Evolutionary conservation across 768 basidiomycete genomes (phyloP).

Genomic region (Suillus alpinus): DNA sequence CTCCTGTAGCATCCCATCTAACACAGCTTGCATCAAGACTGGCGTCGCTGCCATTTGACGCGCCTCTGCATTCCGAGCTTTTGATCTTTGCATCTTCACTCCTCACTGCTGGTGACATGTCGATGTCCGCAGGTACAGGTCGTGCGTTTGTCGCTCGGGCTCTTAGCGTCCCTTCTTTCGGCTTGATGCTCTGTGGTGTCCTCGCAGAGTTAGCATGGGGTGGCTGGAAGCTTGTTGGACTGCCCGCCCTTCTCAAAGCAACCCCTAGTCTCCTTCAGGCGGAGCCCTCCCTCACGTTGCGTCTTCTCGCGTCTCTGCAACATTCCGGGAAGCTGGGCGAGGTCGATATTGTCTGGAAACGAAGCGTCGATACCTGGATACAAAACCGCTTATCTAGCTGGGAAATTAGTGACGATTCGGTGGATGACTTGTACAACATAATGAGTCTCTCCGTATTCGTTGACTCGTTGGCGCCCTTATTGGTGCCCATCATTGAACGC

Average conservation of each 20-base stretch:
- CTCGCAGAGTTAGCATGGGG: conserved; percentile 69
- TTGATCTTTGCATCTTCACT: conserved; percentile 33
- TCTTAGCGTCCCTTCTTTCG: conserved; percentile 36
- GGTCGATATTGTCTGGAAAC: conserved; percentile 57
- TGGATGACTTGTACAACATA: conserved; percentile 53
- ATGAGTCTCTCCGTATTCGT: conserved; percentile 53
- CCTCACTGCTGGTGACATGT: conserved; percentile 42
- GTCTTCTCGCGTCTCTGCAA: conserved; percentile 49
- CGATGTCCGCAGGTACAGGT: conserved; percentile 35
- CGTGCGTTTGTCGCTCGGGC: conserved; percentile 43
- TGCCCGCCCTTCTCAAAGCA: conserved; percentile 55
- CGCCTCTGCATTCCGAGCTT: conserved; percentile 28
- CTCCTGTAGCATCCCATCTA: conserved; percentile 34
- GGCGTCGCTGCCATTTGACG: conserved; percentile 23
- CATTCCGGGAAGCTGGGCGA: conserved; percentile 50
- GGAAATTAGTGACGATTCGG: conserved; percentile 38
- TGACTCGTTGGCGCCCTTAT: conserved; percentile 38
- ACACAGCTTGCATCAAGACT: conserved; percentile 33
- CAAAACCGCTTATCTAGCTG: conserved; percentile 41
- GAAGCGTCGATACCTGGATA: conserved; percentile 50
- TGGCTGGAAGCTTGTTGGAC: conserved; percentile 71
- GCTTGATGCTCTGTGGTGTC: conserved; percentile 53
- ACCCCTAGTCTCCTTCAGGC: conserved; percentile 44
- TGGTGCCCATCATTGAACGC: conserved; percentile 45
- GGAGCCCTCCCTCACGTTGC: conserved; percentile 42